Evolutionary conservation across 805 yeast genomes (phyloP).

Genomic region (Scheffersomyces stipitis): DNA sequence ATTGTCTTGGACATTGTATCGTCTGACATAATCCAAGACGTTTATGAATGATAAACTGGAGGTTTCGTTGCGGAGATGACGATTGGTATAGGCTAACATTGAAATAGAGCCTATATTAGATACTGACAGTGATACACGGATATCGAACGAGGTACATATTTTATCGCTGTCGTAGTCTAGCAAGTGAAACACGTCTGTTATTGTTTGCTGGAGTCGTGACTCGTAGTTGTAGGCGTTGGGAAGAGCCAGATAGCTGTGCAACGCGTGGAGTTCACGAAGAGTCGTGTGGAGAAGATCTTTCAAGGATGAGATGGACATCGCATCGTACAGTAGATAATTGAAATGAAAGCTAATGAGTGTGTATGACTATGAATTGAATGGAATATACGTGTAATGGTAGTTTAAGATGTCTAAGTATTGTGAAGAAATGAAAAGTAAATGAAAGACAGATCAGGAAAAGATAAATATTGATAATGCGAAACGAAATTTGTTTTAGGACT

Average conservation of each 20-base stretch:
- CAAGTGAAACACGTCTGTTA: conserved; percentile 12
- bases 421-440: too few species aligned
- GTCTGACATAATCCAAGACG: neutral
- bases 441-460: too few species aligned
- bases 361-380: too few species aligned
- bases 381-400: too few species aligned
- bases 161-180: conserved; percentile 16
- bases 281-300: conserved; percentile 17
- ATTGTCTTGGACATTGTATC: neutral
- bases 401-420: too few species aligned
- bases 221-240: conserved; percentile 11
- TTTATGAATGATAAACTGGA: neutral
- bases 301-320: conserved; percentile 5
- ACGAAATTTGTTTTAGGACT: too few species aligned
- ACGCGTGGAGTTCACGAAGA: conserved; percentile 15
- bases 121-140: conserved; percentile 6
- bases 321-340: too few species aligned
- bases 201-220: conserved; percentile 11
- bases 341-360: too few species aligned
- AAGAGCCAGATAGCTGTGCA: conserved; percentile 8
- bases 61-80: neutral
- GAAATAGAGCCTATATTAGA: neutral
- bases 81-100: neutral
- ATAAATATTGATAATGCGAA: too few species aligned
- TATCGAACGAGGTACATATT: conserved; percentile 7